Conservation (phyloP, 2,329 filamentous ascomycete genomes). For the Apiospora sp. region DNA sequence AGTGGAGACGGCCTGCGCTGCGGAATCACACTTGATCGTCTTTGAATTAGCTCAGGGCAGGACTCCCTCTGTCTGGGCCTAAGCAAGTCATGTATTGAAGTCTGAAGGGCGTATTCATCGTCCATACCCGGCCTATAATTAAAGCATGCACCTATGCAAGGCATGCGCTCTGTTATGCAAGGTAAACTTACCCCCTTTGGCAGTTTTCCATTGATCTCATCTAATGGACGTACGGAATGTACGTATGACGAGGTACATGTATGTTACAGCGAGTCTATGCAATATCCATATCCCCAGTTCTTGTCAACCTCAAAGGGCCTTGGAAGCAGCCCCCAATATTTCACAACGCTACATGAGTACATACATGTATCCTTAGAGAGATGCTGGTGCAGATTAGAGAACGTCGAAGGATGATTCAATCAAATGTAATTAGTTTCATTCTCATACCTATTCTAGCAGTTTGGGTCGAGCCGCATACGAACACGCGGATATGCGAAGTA, state of each 20-base stretch:
- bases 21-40: neutral
- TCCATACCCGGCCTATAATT: neutral
- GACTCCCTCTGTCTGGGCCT: neutral
- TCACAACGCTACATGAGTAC: neutral
- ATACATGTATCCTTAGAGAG: neutral
- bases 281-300: neutral
- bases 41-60: neutral
- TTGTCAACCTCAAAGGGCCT: neutral
- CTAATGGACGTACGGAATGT: neutral
- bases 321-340: neutral
- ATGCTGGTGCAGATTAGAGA: no score
- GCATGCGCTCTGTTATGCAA: neutral
- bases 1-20: neutral
- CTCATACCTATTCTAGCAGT: neutral
- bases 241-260: neutral
- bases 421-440: neutral
- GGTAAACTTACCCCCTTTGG: neutral
- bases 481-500: neutral
- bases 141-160: neutral
- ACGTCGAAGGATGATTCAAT: no score
- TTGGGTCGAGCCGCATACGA: neutral
- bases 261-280: neutral
- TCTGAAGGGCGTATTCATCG: neutral
- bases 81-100: neutral
- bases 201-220: neutral